Base-by-base conservation (phyloP, 345 rosid genomes). In the Moringa oleifera region DNA sequence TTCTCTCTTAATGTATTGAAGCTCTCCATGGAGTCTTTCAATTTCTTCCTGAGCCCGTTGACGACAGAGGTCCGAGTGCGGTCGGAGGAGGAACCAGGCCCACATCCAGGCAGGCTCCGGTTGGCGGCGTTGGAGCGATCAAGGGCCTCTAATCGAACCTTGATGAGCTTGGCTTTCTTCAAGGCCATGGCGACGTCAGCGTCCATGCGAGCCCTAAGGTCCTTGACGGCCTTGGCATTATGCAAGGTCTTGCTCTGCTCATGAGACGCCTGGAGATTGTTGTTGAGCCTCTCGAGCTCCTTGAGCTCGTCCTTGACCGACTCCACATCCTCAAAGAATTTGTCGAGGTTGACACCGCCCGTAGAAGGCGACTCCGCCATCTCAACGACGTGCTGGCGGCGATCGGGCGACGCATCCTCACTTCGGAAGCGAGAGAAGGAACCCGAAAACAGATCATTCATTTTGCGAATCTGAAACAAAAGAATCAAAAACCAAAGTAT, bases 181-280 rank as follows among this genome's bases (percentile, higher is more conserved):
- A 95, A 37, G 0, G 99, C 97, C 52, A 58, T 54, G 58, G 87
- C 68, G 19, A 91, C 97, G 68, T 91, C 97, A 7, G 68, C 83
- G 64, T 95, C 99, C 99, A 95, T 91, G 11, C 71, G 73, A 20
- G 91, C 61, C 19, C 99, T 75, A 20, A 95, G 71, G 52, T 91
- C 95, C 69, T 80, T 87, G 36, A 90, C 93, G 18, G 95, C 81
- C 37, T 73, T 76, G 12, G 95, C 89, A 70, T 85, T 79, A 82
- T 84, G 96, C 23, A 87, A 74, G 20, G 97, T 89, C 79, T 87
- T 91, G 82, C 96, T 88, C 61, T 85, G 86, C 84, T 95, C 97
- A 72, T 95, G 95, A 31, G 82, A 68, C 7, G 95, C 74, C 28
- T 70, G 83, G 68, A 95, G 96, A 52, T 62, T 59, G 21, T 54